phyloP scores from a whole-genome alignment of 176 grass and related monocot genomes.

The Aegilops umbellulata region DNA sequence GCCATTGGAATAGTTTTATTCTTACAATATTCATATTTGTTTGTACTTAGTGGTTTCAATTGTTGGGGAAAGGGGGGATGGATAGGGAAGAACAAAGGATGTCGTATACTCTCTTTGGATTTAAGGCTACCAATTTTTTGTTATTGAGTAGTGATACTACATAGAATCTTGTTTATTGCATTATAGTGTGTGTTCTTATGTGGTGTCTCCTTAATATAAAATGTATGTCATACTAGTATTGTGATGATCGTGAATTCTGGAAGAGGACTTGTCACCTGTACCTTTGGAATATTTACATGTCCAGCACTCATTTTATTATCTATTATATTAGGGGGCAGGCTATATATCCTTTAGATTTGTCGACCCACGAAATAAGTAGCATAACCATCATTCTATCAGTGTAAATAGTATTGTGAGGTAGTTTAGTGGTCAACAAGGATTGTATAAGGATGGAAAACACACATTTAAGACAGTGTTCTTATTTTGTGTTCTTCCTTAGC shows the following conservation, averaged over 20 bases:
- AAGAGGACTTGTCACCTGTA: not conserved
- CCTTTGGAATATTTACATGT: not conserved
- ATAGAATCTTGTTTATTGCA: not conserved
- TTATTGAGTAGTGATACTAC: too few species aligned
- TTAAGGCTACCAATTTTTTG: too few species aligned
- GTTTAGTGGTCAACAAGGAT: too few species aligned
- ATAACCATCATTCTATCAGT: too few species aligned
- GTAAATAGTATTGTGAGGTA: too few species aligned
- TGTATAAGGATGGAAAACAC: too few species aligned
- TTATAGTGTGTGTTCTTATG: not conserved
- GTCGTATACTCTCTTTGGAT: too few species aligned
- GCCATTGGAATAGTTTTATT: conserved; percentile 4
- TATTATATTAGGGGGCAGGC: not conserved
- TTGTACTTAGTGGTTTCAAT: not conserved
- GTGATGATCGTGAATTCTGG: not conserved
- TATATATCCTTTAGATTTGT: not conserved
- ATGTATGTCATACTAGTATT: not conserved
- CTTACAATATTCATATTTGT: not conserved
- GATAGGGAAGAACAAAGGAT: too few species aligned
- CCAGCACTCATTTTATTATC: not conserved
- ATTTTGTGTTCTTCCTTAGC: too few species aligned
- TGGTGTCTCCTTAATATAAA: not conserved
- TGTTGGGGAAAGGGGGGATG: not conserved
- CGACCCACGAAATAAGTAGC: not conserved
- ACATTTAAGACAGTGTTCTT: too few species aligned